Evolutionary conservation across 2,329 filamentous ascomycete species (phyloP).

Genomic region (Apiospora hydei): DNA sequence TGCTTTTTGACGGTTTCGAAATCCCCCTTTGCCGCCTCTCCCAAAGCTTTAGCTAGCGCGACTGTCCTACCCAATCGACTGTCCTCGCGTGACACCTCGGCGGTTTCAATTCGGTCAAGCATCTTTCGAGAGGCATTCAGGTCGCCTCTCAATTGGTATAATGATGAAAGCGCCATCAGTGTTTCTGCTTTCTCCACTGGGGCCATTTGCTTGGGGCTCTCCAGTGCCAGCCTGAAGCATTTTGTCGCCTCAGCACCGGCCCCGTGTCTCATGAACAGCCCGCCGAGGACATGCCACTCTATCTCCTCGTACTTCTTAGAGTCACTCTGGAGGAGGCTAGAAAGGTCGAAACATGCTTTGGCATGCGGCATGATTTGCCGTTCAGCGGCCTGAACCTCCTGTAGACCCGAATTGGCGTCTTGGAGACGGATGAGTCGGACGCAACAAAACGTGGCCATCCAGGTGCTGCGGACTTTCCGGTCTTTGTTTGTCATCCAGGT

Average conservation of each 20-base stretch:
- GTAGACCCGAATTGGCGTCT: not conserved
- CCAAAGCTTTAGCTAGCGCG: not conserved
- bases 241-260: not conserved
- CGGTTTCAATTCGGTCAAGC: not conserved
- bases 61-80: not conserved
- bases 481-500: conserved; percentile 2
- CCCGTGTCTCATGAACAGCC: conserved; percentile 6
- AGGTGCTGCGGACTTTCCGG: conserved; percentile 5
- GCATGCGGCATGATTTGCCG: conserved; percentile 4
- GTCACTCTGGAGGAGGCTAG: not conserved
- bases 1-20: not conserved
- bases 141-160: conserved; percentile 6
- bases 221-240: conserved; percentile 8
- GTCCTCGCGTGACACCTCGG: not conserved
- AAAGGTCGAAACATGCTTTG: conserved; percentile 9
- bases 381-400: not conserved
- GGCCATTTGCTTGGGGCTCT: not conserved
- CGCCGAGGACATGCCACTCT: conserved; percentile 11
- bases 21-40: not conserved
- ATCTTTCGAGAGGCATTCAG: not conserved
- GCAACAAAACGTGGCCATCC: conserved; percentile 10
- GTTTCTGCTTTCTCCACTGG: conserved; percentile 1
- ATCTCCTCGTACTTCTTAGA: conserved; percentile 3
- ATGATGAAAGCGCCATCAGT: not conserved
- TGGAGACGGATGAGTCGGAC: conserved; percentile 8